Conservation (phyloP, 148 eudicot genomes). For the Chenopodium formosanum region DNA sequence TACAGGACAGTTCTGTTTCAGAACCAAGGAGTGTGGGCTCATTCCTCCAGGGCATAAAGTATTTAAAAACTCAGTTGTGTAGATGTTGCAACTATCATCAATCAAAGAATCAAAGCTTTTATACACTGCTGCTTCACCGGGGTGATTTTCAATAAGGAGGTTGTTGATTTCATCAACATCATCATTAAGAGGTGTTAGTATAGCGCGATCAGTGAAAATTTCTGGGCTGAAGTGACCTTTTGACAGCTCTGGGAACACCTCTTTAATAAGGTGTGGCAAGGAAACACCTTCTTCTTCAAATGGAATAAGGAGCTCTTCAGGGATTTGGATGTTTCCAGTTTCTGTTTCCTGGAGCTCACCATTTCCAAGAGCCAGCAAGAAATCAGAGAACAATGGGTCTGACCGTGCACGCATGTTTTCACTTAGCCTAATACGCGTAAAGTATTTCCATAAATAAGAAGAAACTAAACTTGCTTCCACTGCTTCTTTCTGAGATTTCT, state of each 20-base stretch:
- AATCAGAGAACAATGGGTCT: neutral
- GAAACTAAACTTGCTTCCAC: constrained; percentile 9
- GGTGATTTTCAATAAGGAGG: too few species aligned
- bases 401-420: neutral
- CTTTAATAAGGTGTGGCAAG: neutral
- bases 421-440: neutral
- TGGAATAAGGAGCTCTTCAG: neutral
- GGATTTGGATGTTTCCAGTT: too few species aligned
- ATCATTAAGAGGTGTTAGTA: neutral
- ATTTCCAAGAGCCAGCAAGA: neutral
- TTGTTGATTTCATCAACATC: too few species aligned
- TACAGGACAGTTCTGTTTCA: too few species aligned
- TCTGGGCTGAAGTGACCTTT: neutral
- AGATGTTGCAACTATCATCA: too few species aligned
- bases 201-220: neutral
- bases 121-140: too few species aligned
- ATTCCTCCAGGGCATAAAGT: too few species aligned
- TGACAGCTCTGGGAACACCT: neutral
- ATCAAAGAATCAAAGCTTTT: too few species aligned
- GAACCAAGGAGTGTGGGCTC: too few species aligned
- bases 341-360: neutral
- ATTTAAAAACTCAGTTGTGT: too few species aligned
- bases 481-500: neutral
- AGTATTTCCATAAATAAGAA: neutral
- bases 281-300: neutral